These are phyloP conservation scores for Polyplosphaeria fusca DNA, from an alignment of 495 filamentous ascomycete species.

Conservation along the genomic window DNA sequence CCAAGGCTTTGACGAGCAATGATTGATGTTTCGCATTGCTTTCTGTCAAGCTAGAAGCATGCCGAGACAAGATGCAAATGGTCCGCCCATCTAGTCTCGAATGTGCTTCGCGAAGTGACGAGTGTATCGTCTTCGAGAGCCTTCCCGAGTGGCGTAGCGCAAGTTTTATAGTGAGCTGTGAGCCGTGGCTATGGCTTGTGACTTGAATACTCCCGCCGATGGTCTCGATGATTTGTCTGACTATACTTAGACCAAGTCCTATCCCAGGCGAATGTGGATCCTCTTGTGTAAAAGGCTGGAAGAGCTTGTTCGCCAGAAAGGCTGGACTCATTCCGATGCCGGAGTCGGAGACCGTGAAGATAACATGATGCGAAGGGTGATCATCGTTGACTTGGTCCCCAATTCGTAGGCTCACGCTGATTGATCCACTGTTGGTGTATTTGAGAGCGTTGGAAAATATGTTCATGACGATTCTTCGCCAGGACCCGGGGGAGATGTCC, in stretches of 20 bases:
- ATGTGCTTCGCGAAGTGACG: not conserved
- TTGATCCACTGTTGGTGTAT: slow-evolving; percentile 36
- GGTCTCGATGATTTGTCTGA: slow-evolving; percentile 34
- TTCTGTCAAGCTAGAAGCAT: not conserved
- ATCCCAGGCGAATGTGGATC: slow-evolving; percentile 35
- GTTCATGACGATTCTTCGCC: slow-evolving; percentile 38
- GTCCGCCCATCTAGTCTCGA: slow-evolving; percentile 3
- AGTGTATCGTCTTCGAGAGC: not conserved
- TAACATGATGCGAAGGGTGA: not conserved
- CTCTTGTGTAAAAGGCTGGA: slow-evolving; percentile 39
- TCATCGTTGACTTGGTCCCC: not conserved
- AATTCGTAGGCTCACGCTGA: slow-evolving; percentile 30
- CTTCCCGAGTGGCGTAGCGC: not conserved
- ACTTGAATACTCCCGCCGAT: slow-evolving; percentile 34
- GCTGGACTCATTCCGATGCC: slow-evolving; percentile 37
- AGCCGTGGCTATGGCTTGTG: slow-evolving; percentile 26
- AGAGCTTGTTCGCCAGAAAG: slow-evolving; percentile 33
- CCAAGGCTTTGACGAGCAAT: slow-evolving; percentile 1
- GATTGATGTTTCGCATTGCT: not conserved
- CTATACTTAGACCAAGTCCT: slow-evolving; percentile 39
- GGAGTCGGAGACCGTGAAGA: slow-evolving; percentile 33
- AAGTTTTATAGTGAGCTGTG: slow-evolving; percentile 29
- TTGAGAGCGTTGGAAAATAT: slow-evolving; percentile 41
- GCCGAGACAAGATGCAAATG: slow-evolving; percentile 12
- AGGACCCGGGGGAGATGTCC: slow-evolving; percentile 18